Percentiles rank a stretch among this genome's conserved stretches.
Conservation (phyloP, 2,329 filamentous ascomycete genomes). For the Helminthosporium solani region DNA sequence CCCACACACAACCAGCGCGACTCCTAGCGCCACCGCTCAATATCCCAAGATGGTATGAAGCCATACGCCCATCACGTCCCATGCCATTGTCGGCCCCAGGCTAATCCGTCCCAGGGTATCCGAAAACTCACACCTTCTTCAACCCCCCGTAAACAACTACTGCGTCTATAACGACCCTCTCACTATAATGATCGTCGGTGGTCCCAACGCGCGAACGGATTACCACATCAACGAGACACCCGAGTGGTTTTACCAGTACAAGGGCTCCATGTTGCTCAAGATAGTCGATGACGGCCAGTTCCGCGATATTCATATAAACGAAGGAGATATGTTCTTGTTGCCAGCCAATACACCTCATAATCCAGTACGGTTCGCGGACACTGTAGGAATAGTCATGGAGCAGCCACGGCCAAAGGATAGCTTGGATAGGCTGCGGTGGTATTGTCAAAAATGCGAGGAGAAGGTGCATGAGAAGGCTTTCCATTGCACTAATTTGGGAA, state of each 20-base stretch:
- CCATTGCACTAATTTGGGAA: conserved; percentile 85
- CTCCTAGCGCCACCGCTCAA: conserved; percentile 39
- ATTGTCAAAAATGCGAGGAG: conserved; percentile 70
- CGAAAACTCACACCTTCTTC: conserved; percentile 85
- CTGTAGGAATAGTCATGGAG: conserved; percentile 91
- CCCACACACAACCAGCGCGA: conserved; percentile 20
- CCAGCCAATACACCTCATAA: conserved; percentile 96
- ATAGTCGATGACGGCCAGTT: conserved; percentile 73
- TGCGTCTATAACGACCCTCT: conserved; percentile 87
- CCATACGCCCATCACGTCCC: too few species aligned
- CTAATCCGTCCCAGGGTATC: conserved; percentile 65
- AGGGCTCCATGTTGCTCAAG: conserved; percentile 89
- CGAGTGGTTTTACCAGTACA: conserved; percentile 98
- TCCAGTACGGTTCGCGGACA: conserved; percentile 88
- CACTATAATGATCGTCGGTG: conserved; percentile 92
- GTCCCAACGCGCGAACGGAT: conserved; percentile 92
- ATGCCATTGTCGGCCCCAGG: too few species aligned
- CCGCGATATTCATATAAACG: conserved; percentile 82
- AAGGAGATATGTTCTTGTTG: conserved; percentile 91
- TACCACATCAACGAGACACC: conserved; percentile 97
- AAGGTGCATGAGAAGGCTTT: conserved; percentile 86
- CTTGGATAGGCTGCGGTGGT: conserved; percentile 85
- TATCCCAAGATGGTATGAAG: conserved; percentile 47
- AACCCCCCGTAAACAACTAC: conserved; percentile 96
- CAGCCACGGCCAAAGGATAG: conserved; percentile 70